phyloP scores from a whole-genome alignment of 2,329 filamentous ascomycete species.

The Truncatella angustata region DNA sequence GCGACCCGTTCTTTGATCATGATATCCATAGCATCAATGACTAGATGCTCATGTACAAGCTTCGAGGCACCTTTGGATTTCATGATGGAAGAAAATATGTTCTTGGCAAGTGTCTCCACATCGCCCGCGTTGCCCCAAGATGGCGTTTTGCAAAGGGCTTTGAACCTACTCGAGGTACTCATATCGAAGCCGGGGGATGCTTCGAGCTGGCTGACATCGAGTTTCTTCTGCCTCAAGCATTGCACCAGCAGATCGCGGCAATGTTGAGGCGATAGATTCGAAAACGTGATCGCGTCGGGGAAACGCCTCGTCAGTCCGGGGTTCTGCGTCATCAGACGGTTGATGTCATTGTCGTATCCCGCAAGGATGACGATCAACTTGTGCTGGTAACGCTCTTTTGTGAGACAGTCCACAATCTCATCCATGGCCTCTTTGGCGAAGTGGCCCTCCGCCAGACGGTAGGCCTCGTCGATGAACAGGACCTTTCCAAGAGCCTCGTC shows the following conservation, averaged over 20 bases:
- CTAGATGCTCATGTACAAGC: background rate
- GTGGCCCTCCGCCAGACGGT: slow-evolving; percentile 55
- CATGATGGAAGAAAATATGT: slow-evolving; percentile 43
- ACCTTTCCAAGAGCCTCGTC: slow-evolving; percentile 61
- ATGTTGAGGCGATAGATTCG: slow-evolving; percentile 36
- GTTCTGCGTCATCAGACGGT: slow-evolving; percentile 59
- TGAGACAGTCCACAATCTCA: slow-evolving; percentile 50
- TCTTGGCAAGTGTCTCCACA: slow-evolving; percentile 51
- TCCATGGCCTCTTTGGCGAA: slow-evolving; percentile 59
- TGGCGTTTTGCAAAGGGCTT: slow-evolving; percentile 35
- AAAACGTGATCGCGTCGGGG: slow-evolving; percentile 59
- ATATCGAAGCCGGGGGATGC: slow-evolving; percentile 18
- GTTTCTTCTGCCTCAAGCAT: slow-evolving; percentile 18
- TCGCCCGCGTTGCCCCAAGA: slow-evolving; percentile 66
- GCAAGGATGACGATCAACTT: slow-evolving; percentile 68
- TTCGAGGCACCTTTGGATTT: slow-evolving; percentile 13
- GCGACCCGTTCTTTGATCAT: background rate
- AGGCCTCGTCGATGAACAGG: slow-evolving; percentile 72
- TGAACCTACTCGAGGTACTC: slow-evolving; percentile 18
- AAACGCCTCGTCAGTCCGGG: slow-evolving; percentile 65
- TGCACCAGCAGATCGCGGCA: slow-evolving; percentile 44
- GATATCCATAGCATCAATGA: background rate
- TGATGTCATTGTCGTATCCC: slow-evolving; percentile 66
- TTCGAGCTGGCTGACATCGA: slow-evolving; percentile 4
- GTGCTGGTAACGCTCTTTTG: slow-evolving; percentile 54